These are phyloP conservation scores for Sextonia rubra DNA, from an alignment of 164 flowering plant species.

Conservation along the genomic window DNA sequence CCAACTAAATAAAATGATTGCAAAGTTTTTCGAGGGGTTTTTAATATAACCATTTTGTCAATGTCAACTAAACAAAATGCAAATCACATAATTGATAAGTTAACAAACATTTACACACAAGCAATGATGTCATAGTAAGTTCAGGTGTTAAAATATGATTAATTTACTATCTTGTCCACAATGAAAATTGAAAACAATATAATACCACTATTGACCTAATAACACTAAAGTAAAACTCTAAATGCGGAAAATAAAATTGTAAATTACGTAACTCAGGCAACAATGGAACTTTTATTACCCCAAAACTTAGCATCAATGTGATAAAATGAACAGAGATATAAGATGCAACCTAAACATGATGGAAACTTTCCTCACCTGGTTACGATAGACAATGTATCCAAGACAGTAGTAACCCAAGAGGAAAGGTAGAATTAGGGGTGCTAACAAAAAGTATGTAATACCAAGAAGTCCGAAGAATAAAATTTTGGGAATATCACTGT, in stretches of 20 bases:
- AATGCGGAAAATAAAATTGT: not conserved
- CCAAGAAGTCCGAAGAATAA: constrained; percentile 90
- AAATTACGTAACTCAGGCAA: not conserved
- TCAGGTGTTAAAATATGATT: not conserved
- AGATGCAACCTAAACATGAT: not conserved
- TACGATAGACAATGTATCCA: constrained; percentile 75
- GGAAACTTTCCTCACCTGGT: constrained; percentile 57
- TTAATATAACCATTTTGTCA: no score
- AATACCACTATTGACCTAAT: not conserved
- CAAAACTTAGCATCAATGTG: not conserved
- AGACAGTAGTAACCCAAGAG: constrained; percentile 68
- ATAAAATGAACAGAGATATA: not conserved
- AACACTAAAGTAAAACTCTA: not conserved
- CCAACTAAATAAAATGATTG: no score
- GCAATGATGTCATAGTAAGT: no score
- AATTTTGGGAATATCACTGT: constrained; percentile 59
- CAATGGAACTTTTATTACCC: not conserved
- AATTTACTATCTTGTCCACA: not conserved
- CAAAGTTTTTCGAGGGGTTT: no score
- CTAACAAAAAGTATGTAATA: constrained; percentile 75
- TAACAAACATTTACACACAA: no score
- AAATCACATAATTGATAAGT: no score
- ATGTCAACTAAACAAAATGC: no score
- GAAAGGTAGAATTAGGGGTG: constrained; percentile 89
- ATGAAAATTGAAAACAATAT: not conserved